Evolutionary conservation across 768 basidiomycete species (phyloP), one percentile per base, ranked within the genome.

Genomic region (Pluteus cervinus): DNA sequence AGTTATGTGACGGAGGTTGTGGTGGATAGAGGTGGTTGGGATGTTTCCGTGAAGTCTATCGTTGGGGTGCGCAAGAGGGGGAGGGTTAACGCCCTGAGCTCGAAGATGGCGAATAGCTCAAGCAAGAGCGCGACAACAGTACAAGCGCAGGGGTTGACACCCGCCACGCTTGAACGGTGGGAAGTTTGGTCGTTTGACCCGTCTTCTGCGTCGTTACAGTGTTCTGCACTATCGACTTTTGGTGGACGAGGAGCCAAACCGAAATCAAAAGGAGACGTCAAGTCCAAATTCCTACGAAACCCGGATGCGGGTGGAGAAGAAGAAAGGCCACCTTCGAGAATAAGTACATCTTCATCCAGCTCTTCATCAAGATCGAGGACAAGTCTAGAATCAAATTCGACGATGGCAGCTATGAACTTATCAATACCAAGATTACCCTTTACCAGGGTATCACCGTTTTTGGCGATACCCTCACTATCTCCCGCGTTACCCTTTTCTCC

Each of bases 1-100:
- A 57, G 72, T 28, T 64, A 67, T 30, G 63, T 71, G 12, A 69
- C 66, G 5, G 77, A 83, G 44, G 61, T 79, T 5, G 68, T 66
- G 9, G 81, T 76, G 47, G 86, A 91, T 41, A 72, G 87, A 35
- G 87, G 89, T 9, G 72, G 74, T 3, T 93, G 90, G 90, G 85
- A 79, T 46, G 56, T 82, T 15, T 55, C 66, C 26, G 66, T 60
- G 16, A 66, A 67, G n/a, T 66, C 60, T 35, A 62, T 82, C 37
- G 61, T 89, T 7, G 90, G 90, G 9, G 61, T 92, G 12, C 73
- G 86, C 11, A 69, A 87, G 34, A 76, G 71, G 47, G 67, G 79
- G 9, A 72, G 84, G 34, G 45, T 60, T 10, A 61, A 55, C 39
- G 52, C 26, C 14, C 9, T 48, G 30, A 68, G 53, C 54, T 44